Evolutionary conservation across 768 basidiomycete species (phyloP), one percentile per base, ranked within the genome.

Genomic region (Crepidotus variabilis): DNA sequence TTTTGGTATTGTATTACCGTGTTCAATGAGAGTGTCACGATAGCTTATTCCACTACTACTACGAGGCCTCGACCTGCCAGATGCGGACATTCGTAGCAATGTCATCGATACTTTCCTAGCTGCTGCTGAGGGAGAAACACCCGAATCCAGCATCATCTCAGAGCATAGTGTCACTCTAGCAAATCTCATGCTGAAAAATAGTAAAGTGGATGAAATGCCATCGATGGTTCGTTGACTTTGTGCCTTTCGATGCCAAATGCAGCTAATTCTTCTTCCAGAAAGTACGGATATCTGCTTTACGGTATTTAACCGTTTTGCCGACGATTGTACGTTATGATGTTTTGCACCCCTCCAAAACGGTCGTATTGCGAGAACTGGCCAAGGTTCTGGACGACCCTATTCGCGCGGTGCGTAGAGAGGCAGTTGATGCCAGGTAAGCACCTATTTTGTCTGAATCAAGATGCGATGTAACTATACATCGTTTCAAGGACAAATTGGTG

Each of bases 11-110:
- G 21, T 43, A 4, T 22, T 56, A 16, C 35, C 33, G 47, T 24
- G 20, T 24, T 36, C 45, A 16, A 47, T 32, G 18, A 36, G 18
- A 55, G 2, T 32, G 18, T 10, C 7, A 48, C 63, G 8, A 4
- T 53, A 98, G 95, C 81, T 98, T 11, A 82, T 98, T 61, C 94
- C 97, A 0, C 78, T 98, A 13, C 77, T 99, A 4, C 73, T 99
- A 45, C 89, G 90, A 14, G 89, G 92, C 2, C 81, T 98, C 16
- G 85, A 90, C 43, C 73, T 97, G 3, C 83, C 86, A 2, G 87
- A 93, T 67, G 70, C 81, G 8, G 78, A 82, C 23, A 84, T 95
- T 57, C 86, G 92, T 21, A 78, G 81, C 14, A 86, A 88, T 71
- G 87, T 94, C 50, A 89, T 98, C 55, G 84, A 90, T 52, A 88